Base-by-base conservation (phyloP, 148 eudicot genomes). In the Vaccinium myrtillus region DNA sequence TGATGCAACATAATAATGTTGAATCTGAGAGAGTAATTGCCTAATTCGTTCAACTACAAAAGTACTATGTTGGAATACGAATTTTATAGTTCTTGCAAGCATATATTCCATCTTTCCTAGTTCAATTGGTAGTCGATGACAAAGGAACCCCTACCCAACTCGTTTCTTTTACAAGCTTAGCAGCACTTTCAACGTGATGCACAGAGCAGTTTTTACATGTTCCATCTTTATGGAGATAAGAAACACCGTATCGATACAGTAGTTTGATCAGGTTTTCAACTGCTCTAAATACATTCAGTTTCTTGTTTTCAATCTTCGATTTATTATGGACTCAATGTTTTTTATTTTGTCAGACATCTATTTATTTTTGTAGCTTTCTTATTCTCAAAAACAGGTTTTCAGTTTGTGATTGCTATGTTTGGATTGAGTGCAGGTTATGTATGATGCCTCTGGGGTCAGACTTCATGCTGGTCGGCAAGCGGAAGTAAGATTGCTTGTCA, bases 401-500 rank as follows among this genome's bases (percentile, higher is more conserved):
- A 2, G 27, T 32, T 81, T 12, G 36, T 23, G 75, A 71, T 63
- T 73, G 14, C 12, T 32, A 18, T 39, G 27, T 80, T 71, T 70
- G 65, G 14, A 70, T 81, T 82, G 70, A 32, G 13, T 81, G 58
- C 90, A 94, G 97, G 97, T 95, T 58, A 93, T 95, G 97, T 95
- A 95, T 91, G 97, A 95, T 88, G 97, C 98, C 54, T 74, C 97
- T 56, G 95, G 97, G 13, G 93, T 95, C 74, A 90, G 97, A 82
- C 94, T 93, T 76, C 98, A 93, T 93, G 97, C 97, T 80, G 98
- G 96, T 43, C 94, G 93, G 53, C 98, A 95, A 87, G 98, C 98
- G 87, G 86, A 84, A 56, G 86, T 85, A 85, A 51, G 75, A 85
- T 73, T 80, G 53, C 51, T 74, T 56, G 18, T 74, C 53, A 75